These are phyloP conservation scores for Jatropha podagrica DNA, from an alignment of 441 rosid genomes.

Conservation along the genomic window DNA sequence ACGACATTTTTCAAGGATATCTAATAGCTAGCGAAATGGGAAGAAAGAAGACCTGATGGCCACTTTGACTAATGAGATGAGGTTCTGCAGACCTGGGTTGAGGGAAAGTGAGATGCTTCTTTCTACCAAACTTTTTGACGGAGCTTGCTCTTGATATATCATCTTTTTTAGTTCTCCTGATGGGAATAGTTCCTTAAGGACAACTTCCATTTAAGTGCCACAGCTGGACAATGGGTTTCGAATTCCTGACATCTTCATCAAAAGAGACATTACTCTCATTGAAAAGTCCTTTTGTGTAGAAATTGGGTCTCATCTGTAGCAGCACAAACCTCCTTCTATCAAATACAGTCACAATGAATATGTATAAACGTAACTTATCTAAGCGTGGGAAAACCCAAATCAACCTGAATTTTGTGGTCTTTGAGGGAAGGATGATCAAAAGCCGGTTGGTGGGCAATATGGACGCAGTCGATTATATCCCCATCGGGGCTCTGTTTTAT, in stretches of 20 bases:
- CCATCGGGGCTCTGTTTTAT: conserved; percentile 75
- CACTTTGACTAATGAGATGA: conserved; percentile 62
- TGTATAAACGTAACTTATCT: background rate
- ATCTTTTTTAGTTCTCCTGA: conserved; percentile 75
- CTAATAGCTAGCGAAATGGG: no score
- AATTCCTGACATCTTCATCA: conserved; percentile 26
- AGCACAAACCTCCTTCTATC: conserved; percentile 10
- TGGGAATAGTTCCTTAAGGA: conserved; percentile 86
- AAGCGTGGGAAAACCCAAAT: background rate
- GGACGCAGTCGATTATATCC: conserved; percentile 75
- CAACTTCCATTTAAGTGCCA: conserved; percentile 87
- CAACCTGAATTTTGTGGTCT: conserved; percentile 85
- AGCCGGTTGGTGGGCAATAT: conserved; percentile 70
- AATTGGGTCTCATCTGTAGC: conserved; percentile 65
- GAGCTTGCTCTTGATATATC: conserved; percentile 83
- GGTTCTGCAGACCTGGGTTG: conserved; percentile 55
- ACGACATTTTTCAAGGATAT: background rate
- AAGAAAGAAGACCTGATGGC: conserved; percentile 57
- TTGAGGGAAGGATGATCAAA: conserved; percentile 83
- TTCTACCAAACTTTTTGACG: conserved; percentile 60
- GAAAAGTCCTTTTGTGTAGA: conserved; percentile 64
- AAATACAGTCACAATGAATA: background rate
- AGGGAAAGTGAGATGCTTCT: conserved; percentile 55
- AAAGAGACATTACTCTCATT: conserved; percentile 51
- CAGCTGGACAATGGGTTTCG: conserved; percentile 52